phyloP scores from a whole-genome alignment of 305 asterid genomes.

The Withania somnifera region DNA sequence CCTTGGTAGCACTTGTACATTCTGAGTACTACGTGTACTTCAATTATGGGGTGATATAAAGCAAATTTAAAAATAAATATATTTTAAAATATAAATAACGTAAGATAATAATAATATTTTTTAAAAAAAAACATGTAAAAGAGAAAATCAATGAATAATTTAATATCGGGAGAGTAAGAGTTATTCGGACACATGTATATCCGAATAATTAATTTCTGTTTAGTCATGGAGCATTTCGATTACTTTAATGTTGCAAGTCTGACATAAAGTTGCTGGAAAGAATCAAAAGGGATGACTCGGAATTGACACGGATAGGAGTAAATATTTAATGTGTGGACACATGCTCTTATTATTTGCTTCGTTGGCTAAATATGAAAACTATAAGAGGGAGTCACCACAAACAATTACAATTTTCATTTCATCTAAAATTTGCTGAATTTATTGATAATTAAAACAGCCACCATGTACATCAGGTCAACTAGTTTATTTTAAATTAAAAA shows the following conservation, averaged over 20 bases:
- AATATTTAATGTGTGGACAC: no score
- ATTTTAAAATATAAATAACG: background rate
- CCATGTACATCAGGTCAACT: no score
- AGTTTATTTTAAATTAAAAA: no score
- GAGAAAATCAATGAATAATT: background rate
- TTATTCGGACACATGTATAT: background rate
- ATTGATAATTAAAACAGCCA: no score
- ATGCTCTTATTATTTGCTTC: no score
- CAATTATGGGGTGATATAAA: background rate
- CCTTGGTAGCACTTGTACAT: no score
- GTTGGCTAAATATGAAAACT: no score
- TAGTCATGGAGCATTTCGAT: background rate
- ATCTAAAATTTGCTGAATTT: no score
- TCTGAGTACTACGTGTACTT: no score
- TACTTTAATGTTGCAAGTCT: background rate
- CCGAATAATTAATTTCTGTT: background rate
- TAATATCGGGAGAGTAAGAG: background rate
- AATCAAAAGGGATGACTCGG: background rate
- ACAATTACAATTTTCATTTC: no score
- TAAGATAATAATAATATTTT: background rate
- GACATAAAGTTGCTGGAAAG: background rate
- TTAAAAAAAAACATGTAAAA: rapidly evolving
- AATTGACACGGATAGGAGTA: background rate
- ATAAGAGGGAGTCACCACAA: no score
- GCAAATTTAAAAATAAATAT: no score